Evolutionary conservation across 768 basidiomycete species (phyloP), one percentile per base, ranked within the genome.

Genomic region (Suillus americanus): DNA sequence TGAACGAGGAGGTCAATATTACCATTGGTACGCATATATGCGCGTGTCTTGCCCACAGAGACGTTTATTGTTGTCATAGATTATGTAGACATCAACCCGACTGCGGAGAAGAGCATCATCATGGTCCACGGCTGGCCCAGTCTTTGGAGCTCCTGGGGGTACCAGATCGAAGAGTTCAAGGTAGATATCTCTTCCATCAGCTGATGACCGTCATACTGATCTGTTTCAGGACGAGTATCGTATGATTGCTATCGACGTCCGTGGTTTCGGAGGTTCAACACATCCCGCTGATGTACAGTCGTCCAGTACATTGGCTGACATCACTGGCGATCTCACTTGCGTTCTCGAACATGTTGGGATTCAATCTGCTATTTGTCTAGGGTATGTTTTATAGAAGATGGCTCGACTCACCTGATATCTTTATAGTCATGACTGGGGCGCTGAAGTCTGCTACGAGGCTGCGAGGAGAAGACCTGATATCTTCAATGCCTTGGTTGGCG

Each of bases 81-180:
- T 50, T 50, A 50, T 30, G 50, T 50, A 50, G 83, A 91, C 46
- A 70, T 91, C 64, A 90, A 91, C 66, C 80, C 86, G 12, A 66
- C 64, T 0, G 84, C 84, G 3, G 73, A 81, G 33, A 79, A 74
- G 16, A 84, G 86, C 0, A 75, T 92, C 3, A 56, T 92, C 37
- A 82, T 92, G 81, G 86, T 92, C 92, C 91, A 92, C 68, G 91
- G 91, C 4, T 92, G 91, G 91, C 91, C 91, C 0, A 82, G 86
- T 67, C 73, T 91, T 4, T 92, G 91, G 91, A 88, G 85, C 62
- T 84, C 83, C 23, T 92, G 90, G 91, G 81, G 86, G 14, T 82
- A 82, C 38, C 91, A 92, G 71, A 90, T 92, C 20, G 76, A 85
- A 60, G 83, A 85, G 65, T 88, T 92, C 72, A 74, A 87, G 78